Base-by-base conservation (phyloP, 2,329 filamentous ascomycete species). In the Periglandula ipomoeae region DNA sequence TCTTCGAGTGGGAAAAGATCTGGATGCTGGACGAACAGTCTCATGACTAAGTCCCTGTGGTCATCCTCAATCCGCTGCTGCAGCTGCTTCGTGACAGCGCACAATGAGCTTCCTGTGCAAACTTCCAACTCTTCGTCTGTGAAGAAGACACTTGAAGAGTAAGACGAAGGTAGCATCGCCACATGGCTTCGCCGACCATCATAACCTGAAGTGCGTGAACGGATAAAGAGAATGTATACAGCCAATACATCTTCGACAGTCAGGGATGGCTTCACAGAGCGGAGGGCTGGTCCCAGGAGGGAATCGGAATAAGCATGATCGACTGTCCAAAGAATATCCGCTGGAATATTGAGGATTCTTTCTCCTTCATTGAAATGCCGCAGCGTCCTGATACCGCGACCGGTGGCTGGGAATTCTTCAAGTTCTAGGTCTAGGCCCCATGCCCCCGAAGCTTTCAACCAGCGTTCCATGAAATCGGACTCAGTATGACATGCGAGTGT, bases 61-160 rank as follows among this genome's bases (percentile, higher is more conserved):
- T 65, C 61, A 30, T 63, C 58, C 47, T 60, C 51, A 15, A 65
- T 57, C 39, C 54, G 51, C 51, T 50, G 55, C 37, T 58, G 34
- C 46, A 64, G 58, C 47, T 62, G 61, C 54, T 58, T 59, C 34
- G 63, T 65, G 53, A 65, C 50, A 17, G 58, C 58, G 52, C 62
- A 61, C 30, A 65, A 56, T 56, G 63, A 65, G 27, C 55, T 56
- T 46, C 62, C 63, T 35, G 55, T 58, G 52, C 61, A 65, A 51
- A 63, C 59, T 54, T 61, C 54, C 51, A 65, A 52, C 53, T 66
- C 61, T 23, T 63, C 59, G 10, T 65, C 54, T 7, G 55, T 53
- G 53, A 66, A 65, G 51, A 64, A 65, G 50, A 66, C 62, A 53
- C 61, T 65, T 51, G 59, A 58, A 48, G 59, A 60, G 58, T 66